Base-by-base conservation (phyloP, 257 asterid genomes). In the Avicennia marina region DNA sequence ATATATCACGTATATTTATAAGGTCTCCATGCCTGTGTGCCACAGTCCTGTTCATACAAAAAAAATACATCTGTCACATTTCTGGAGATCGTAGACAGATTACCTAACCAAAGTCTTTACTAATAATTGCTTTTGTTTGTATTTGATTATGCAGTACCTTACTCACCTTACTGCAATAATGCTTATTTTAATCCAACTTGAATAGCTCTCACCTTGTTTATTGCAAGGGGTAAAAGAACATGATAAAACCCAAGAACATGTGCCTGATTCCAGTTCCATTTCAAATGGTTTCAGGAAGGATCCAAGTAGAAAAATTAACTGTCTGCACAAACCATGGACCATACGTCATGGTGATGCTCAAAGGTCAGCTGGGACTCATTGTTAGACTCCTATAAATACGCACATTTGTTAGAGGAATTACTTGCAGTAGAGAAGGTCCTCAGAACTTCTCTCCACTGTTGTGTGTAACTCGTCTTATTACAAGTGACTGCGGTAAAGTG, bases 321-420 rank as follows among this genome's bases (percentile, higher is more conserved):
- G 42, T 17, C 25, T 45, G 9, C 32, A 31, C 18, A 42, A 2
- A 16, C 38, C 16, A n/a, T 51, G 57, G 33, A 47, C 53, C 53
- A 47, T 50, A 27, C n/a, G 6, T 50, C 38, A 39, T 50, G 56
- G 56, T n/a, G 11, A 50, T 27, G 56, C 38, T 39, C 19, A 7
- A 20, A 44, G 19, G 34, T 36, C 54, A 13, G 7, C 31, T 25
- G 13, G 19, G 43, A 5, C 2, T 48, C 20, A 17, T 26, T 6
- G 22, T 7, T 10, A 16, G 4, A 26, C n/a, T 50, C 57, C 41
- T 34, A 54, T 54, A 54, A 33, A 36, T 19, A 1, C 11, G 12
- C 60, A 2, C n/a, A 18, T 31, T 52, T 9, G 11, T 18, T 18
- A 2, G 11, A 6, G 6, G 11, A 6, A 11, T n/a, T n/a, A n/a